Conservation (phyloP, 352 stramenopile species). For the Phytophthora citricola region DNA sequence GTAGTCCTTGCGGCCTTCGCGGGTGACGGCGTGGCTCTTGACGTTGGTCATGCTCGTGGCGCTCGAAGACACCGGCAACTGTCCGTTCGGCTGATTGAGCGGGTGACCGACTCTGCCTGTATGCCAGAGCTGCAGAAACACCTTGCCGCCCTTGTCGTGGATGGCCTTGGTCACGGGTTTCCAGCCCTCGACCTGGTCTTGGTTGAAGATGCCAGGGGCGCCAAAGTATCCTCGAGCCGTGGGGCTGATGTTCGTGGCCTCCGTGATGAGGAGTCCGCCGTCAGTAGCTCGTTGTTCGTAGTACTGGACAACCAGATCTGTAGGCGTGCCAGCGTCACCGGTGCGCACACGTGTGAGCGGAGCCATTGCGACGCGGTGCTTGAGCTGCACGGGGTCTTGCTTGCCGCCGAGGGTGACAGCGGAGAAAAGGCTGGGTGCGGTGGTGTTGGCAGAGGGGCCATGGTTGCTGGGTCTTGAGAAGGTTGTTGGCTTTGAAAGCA, state of each 20-base stretch:
- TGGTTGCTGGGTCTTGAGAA: neutral
- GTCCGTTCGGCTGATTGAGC: slow-evolving; percentile 55
- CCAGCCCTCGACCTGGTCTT: slow-evolving; percentile 58
- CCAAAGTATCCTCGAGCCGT: slow-evolving; percentile 43
- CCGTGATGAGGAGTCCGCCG: slow-evolving; percentile 62
- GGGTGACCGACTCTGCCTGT: slow-evolving; percentile 73
- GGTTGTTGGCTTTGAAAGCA: neutral
- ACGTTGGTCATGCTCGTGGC: slow-evolving; percentile 52
- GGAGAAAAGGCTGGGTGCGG: slow-evolving; percentile 52
- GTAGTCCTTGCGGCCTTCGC: slow-evolving; percentile 29
- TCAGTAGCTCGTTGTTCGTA: slow-evolving; percentile 59
- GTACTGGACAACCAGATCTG: slow-evolving; percentile 46
- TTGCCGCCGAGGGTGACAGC: slow-evolving; percentile 52
- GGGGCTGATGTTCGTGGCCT: slow-evolving; percentile 62
- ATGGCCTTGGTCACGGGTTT: slow-evolving; percentile 59
- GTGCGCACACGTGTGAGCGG: slow-evolving; percentile 53
- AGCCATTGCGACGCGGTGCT: slow-evolving; percentile 53
- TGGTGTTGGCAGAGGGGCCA: slow-evolving; percentile 14
- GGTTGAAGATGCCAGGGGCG: slow-evolving; percentile 51
- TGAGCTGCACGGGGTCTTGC: slow-evolving; percentile 33
- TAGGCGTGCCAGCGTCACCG: slow-evolving; percentile 39
- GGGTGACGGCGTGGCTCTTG: slow-evolving; percentile 67
- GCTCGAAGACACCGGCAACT: slow-evolving; percentile 59
- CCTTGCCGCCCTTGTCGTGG: slow-evolving; percentile 59
- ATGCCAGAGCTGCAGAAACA: slow-evolving; percentile 79